phyloP scores from a whole-genome alignment of 2,329 filamentous ascomycete genomes.

The Aspergillus sojae region DNA sequence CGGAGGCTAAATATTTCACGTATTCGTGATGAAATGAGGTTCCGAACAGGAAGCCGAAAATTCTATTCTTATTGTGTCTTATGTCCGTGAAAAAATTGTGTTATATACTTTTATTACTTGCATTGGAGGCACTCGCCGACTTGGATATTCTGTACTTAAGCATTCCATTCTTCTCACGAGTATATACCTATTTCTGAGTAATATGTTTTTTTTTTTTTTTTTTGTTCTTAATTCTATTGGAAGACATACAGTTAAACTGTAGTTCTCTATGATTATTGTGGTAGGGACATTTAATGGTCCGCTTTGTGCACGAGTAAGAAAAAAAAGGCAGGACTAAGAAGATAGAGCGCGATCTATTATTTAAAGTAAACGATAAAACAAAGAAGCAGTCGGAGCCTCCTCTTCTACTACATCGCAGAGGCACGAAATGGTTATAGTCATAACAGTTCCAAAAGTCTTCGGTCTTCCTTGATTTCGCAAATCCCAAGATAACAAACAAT shows the following conservation, averaged over 20 bases:
- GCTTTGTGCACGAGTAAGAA: not conserved
- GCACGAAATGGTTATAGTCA: not conserved
- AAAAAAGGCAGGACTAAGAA: not conserved
- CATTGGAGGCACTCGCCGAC: slow-evolving; percentile 3
- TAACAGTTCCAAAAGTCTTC: slow-evolving; percentile 3
- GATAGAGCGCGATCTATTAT: not conserved
- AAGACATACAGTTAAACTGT: not conserved
- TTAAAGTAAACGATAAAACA: not conserved
- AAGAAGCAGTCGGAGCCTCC: not conserved
- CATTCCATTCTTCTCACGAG: slow-evolving; percentile 4
- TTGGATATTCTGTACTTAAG: slow-evolving; percentile 6
- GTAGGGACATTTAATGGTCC: not conserved
- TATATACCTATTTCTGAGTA: slow-evolving; percentile 10
- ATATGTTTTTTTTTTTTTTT: not conserved
- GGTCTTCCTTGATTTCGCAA: slow-evolving; percentile 9
- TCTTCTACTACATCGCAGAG: slow-evolving; percentile 1
- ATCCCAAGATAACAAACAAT: slow-evolving; percentile 4
- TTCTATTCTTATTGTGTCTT: slow-evolving; percentile 16
- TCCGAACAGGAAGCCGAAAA: not conserved
- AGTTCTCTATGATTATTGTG: not conserved
- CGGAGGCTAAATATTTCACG: not conserved
- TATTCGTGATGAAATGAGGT: not conserved
- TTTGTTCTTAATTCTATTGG: too few species aligned
- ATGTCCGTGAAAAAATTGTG: slow-evolving; percentile 12
- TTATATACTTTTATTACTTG: slow-evolving; percentile 9